Conservation (phyloP, 768 basidiomycete genomes). For the Amanita rimosa region DNA sequence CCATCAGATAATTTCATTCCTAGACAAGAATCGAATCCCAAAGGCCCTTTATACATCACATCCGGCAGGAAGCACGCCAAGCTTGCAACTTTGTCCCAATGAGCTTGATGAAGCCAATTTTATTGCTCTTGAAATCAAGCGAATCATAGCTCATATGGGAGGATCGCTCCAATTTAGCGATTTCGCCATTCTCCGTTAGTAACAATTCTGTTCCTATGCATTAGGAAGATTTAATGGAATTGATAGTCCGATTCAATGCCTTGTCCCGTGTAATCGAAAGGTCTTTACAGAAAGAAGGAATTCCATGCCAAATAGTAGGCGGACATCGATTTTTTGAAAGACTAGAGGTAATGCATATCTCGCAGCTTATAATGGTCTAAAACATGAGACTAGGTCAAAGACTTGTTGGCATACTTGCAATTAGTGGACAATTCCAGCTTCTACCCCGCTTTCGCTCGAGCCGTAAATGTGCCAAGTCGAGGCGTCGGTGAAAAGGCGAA, state of each 20-base stretch:
- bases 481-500: slow-evolving; percentile 71
- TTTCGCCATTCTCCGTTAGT: slow-evolving; percentile 73
- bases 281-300: slow-evolving; percentile 66
- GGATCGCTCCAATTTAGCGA: slow-evolving; percentile 63
- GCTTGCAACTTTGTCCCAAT: slow-evolving; percentile 37
- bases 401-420: slow-evolving; percentile 74
- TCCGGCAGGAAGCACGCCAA: slow-evolving; percentile 46
- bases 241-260: slow-evolving; percentile 72
- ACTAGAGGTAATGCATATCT: slow-evolving; percentile 39
- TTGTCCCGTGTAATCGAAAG: slow-evolving; percentile 67
- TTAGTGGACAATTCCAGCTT: slow-evolving; percentile 64
- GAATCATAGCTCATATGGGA: slow-evolving; percentile 63
- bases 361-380: background rate
- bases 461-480: slow-evolving; percentile 61
- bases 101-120: slow-evolving; percentile 60
- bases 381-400: slow-evolving; percentile 47
- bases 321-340: slow-evolving; percentile 87
- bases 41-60: slow-evolving; percentile 68
- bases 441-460: slow-evolving; percentile 58
- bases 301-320: slow-evolving; percentile 65
- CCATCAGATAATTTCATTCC: background rate
- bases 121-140: slow-evolving; percentile 70
- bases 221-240: background rate
- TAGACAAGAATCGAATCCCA: slow-evolving; percentile 65
- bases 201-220: background rate